A percentile compares a stretch with the other conserved stretches of the same genome.
phyloP scores from a whole-genome alignment of 2,329 filamentous ascomycete genomes.

The Monilinia laxa region DNA sequence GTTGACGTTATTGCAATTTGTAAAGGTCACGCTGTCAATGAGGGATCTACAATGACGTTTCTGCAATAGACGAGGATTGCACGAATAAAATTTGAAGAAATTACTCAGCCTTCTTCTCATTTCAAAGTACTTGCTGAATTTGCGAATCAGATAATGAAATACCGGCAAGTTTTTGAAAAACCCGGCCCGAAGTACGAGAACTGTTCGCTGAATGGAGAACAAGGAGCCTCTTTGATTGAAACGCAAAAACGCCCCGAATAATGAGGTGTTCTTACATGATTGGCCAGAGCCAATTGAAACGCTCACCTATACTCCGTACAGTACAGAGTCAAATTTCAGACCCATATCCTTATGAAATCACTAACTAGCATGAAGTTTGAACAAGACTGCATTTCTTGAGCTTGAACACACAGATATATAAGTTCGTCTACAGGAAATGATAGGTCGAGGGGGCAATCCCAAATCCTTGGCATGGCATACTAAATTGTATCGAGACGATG shows the following conservation, averaged over 20 bases:
- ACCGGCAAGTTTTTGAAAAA: neutral
- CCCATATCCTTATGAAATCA: too few relatives aligned
- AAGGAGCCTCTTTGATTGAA: neutral
- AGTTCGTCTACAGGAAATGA: neutral
- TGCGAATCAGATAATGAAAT: constrained; percentile 10
- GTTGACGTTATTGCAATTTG: too few relatives aligned
- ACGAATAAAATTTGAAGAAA: neutral
- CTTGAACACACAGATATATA: neutral
- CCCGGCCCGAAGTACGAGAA: constrained; percentile 1
- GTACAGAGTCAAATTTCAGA: too few relatives aligned
- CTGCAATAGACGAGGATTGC: neutral
- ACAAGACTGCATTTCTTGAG: too few relatives aligned
- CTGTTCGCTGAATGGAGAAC: neutral
- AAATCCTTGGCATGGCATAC: neutral
- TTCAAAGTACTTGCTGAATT: constrained; percentile 4
- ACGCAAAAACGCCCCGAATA: neutral
- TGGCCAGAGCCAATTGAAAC: neutral
- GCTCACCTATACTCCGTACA: neutral
- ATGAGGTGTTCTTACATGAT: neutral
- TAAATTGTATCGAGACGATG: constrained; percentile 6
- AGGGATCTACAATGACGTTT: neutral
- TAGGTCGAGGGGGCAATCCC: neutral
- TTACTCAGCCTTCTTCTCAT: constrained; percentile 1
- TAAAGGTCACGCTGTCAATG: constrained; percentile 4
- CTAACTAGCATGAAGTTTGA: too few relatives aligned